These are phyloP conservation scores for Tuber borchii DNA, from an alignment of 495 filamentous ascomycete genomes.

Conservation along the genomic window DNA sequence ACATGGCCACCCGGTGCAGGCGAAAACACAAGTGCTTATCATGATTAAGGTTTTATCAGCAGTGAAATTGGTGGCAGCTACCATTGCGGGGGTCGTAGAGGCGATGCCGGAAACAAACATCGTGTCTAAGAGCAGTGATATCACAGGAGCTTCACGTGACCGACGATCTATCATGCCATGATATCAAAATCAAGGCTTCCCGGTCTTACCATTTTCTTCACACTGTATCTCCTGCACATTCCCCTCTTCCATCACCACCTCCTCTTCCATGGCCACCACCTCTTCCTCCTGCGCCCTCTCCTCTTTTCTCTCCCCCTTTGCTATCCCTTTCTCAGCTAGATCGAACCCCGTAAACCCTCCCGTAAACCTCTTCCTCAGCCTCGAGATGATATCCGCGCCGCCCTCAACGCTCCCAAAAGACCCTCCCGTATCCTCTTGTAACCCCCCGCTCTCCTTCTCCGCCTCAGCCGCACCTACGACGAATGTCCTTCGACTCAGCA, in stretches of 20 bases:
- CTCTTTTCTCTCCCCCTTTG: background rate
- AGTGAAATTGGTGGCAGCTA: background rate
- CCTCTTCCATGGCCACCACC: background rate
- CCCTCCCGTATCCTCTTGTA: constrained; percentile 4
- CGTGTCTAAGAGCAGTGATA: background rate
- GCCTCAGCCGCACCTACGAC: background rate
- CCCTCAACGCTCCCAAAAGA: constrained; percentile 9
- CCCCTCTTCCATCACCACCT: too few relatives aligned
- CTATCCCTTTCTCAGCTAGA: constrained; percentile 1
- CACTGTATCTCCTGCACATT: background rate
- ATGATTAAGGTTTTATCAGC: background rate
- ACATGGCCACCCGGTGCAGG: background rate
- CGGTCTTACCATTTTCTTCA: background rate
- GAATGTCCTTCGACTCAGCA: constrained; percentile 4
- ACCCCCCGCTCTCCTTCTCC: constrained; percentile 6
- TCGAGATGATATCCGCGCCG: constrained; percentile 15
- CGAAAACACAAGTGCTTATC: background rate
- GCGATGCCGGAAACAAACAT: background rate
- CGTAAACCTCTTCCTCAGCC: constrained; percentile 17
- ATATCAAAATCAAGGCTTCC: background rate
- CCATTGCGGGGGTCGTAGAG: background rate
- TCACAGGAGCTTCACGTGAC: background rate
- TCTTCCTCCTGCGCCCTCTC: background rate
- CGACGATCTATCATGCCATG: background rate
- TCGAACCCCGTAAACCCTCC: constrained; percentile 21